Evolutionary conservation across 2,329 filamentous ascomycete species (phyloP), one percentile per base, ranked within the genome.

Genomic region (Aureobasidium mangrovei): DNA sequence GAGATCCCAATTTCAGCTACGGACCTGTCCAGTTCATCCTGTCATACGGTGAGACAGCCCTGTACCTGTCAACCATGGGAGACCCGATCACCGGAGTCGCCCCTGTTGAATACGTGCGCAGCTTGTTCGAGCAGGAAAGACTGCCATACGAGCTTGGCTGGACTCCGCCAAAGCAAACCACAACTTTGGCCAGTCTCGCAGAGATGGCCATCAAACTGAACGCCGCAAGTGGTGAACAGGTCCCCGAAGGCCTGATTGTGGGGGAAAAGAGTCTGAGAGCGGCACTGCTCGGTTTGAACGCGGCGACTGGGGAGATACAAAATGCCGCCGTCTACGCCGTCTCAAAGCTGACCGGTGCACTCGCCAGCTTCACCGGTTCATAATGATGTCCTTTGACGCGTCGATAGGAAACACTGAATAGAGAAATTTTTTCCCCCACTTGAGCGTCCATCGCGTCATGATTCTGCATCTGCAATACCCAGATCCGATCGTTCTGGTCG

Each of bases 1-100:
- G 57, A 42, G 66, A 69, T 57, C 64, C 63, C n/a, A 62, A 62
- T 24, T 69, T 69, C 59, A 66, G 61, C 2, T 70, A 65, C 44
- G 64, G 64, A 9, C 59, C 62, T 7, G 59, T 64, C 10, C 63
- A 69, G 42, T 63, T 65, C 43, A 56, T 69, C 46, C 61, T 69
- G 38, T 61, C 61, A n/a, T 69, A 69, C 55, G 67, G 67, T 44
- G 69, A 72, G 60, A 69, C 66, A 2, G 65, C 67, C 0, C 55
- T 71, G n/a, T 71, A 67, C 48, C 57, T 71, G 31, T 64, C 65
- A 32, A 60, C 64, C 2, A 68, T 72, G 63, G 64, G 67, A 33
- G 61, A 67, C 55, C 64, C 63, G 28, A 51, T 59, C 7, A 63
- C 59, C 7, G 69, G 68, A 9, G 61, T 66, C 28, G 65, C 67